Evolutionary conservation across 2,329 filamentous ascomycete species (phyloP).

Genomic region (Aspergillus chevalieri): DNA sequence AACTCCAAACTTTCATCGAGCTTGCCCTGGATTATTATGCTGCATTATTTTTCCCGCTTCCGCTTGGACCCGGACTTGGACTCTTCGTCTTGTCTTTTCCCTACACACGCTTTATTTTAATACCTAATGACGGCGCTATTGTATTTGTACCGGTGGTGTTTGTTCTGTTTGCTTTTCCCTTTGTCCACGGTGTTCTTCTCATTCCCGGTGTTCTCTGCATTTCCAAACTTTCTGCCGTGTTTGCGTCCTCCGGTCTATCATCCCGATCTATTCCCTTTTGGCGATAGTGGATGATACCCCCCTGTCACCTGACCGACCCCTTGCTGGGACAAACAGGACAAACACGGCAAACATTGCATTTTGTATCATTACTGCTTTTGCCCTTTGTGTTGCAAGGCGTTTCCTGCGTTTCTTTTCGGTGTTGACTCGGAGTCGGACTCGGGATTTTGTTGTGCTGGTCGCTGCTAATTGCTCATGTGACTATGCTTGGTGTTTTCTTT

Average conservation of each 20-base stretch:
- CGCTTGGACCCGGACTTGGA: neutral
- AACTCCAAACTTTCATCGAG: neutral
- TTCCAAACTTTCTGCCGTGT: conserved; percentile 5
- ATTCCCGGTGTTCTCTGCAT: neutral
- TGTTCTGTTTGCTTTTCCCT: conserved; percentile 4
- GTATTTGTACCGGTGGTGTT: neutral
- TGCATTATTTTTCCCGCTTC: neutral
- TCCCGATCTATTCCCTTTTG: neutral
- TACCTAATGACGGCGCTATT: neutral
- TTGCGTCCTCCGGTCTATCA: neutral
- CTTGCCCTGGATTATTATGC: conserved; percentile 4
- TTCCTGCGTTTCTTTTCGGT: conserved; percentile 13
- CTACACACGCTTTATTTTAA: neutral
- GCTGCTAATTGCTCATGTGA: too few species aligned
- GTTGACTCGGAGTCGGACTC: neutral
- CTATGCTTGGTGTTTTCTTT: neutral
- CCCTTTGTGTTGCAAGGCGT: conserved; percentile 27
- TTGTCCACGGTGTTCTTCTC: neutral
- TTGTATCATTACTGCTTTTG: conserved; percentile 2
- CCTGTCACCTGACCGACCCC: neutral
- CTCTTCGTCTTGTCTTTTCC: conserved; percentile 1
- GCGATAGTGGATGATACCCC: neutral
- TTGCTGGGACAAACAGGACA: neutral
- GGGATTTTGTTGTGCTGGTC: too few species aligned
- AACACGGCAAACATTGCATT: neutral